These are phyloP conservation scores for Lathyrus sativus DNA, from an alignment of 306 rosid species.

Conservation along the genomic window DNA sequence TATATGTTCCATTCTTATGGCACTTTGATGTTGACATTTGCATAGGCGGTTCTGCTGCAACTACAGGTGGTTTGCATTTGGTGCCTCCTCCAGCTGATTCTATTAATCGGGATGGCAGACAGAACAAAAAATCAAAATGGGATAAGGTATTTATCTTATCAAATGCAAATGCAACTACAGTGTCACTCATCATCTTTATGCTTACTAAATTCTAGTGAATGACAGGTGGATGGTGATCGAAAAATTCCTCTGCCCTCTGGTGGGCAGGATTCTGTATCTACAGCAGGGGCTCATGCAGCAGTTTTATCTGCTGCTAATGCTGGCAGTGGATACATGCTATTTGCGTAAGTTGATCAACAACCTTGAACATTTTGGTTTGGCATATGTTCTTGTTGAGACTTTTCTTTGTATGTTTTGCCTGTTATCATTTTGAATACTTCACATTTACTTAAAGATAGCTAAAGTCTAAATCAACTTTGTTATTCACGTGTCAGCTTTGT, in stretches of 20 bases:
- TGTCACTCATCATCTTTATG: slow-evolving; percentile 23
- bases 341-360: slow-evolving; percentile 63
- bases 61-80: slow-evolving; percentile 53
- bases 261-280: slow-evolving; percentile 61
- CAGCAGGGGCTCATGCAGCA: slow-evolving; percentile 68
- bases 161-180: slow-evolving; percentile 13
- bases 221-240: slow-evolving; percentile 75
- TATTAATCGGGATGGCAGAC: slow-evolving; percentile 66
- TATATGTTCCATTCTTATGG: slow-evolving; percentile 24
- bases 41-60: slow-evolving; percentile 49
- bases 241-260: slow-evolving; percentile 67
- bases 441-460: neutral
- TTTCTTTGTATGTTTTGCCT: slow-evolving; percentile 8
- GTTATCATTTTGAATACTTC: slow-evolving; percentile 15
- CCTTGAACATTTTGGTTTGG: slow-evolving; percentile 23
- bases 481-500: neutral
- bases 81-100: slow-evolving; percentile 52
- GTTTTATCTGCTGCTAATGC: slow-evolving; percentile 71
- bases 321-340: slow-evolving; percentile 82
- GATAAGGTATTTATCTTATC: slow-evolving; percentile 52
- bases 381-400: neutral
- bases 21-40: slow-evolving; percentile 36
- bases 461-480: slow-evolving; percentile 18
- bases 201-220: slow-evolving; percentile 37
- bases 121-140: slow-evolving; percentile 64